These are phyloP conservation scores for Aquilaria malaccensis DNA, from an alignment of 345 rosid genomes.

Conservation along the genomic window DNA sequence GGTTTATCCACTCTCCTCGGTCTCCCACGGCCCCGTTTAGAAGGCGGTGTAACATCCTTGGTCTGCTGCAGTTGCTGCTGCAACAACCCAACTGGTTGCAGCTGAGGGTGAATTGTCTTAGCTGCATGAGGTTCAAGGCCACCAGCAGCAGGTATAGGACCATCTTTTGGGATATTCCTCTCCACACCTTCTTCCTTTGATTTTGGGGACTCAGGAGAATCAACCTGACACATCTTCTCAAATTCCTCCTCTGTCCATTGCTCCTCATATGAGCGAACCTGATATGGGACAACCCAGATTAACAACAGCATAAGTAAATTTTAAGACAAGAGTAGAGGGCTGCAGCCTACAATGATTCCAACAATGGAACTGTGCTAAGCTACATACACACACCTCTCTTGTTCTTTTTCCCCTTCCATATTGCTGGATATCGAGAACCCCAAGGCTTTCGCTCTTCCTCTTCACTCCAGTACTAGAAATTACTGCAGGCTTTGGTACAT, in stretches of 20 bases:
- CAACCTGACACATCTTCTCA: constrained; percentile 84
- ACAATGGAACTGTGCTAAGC: neutral
- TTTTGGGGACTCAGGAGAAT: constrained; percentile 61
- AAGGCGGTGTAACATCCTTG: constrained; percentile 63
- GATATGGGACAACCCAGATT: constrained; percentile 6
- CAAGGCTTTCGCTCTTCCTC: constrained; percentile 49
- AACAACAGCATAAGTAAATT: neutral
- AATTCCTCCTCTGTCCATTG: constrained; percentile 93
- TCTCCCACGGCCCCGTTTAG: constrained; percentile 93
- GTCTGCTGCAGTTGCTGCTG: constrained; percentile 23
- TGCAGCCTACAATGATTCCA: neutral
- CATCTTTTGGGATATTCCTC: constrained; percentile 36
- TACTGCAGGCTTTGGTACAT: constrained; percentile 44
- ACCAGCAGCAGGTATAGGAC: constrained; percentile 15
- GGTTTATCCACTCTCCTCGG: constrained; percentile 67
- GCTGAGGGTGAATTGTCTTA: constrained; percentile 10
- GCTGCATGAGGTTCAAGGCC: constrained; percentile 24
- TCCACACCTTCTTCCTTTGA: constrained; percentile 42
- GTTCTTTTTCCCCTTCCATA: constrained; percentile 97
- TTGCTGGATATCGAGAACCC: constrained; percentile 57
- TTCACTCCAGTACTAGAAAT: constrained; percentile 44
- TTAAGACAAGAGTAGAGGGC: constrained; percentile 2
- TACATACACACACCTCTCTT: constrained; percentile 65
- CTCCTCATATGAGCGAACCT: constrained; percentile 95
- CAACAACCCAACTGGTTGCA: neutral